A percentile compares a stretch with the other conserved stretches of the same genome.
Evolutionary conservation across 2,329 filamentous ascomycete species (phyloP).

Genomic region (Setomelanomma holmii): DNA sequence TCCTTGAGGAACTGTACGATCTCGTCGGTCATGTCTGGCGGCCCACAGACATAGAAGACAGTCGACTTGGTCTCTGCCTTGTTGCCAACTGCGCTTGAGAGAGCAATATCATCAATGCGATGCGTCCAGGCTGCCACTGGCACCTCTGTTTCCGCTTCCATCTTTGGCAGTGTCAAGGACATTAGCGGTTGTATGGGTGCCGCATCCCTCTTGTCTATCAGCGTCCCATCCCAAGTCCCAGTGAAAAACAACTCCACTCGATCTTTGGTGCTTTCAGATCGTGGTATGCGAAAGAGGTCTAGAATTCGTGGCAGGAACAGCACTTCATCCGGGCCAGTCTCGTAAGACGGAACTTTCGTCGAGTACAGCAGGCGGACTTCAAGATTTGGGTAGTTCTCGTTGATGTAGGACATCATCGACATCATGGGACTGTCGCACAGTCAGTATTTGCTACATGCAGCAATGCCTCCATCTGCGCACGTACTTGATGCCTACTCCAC

Average conservation of each 20-base stretch:
- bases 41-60: constrained; percentile 58
- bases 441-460: constrained; percentile 12
- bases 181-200: constrained; percentile 42
- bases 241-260: constrained; percentile 48
- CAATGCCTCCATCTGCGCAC: constrained; percentile 20
- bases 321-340: constrained; percentile 38
- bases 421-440: constrained; percentile 66
- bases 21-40: constrained; percentile 57
- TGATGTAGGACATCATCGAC: constrained; percentile 72
- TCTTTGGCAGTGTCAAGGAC: constrained; percentile 39
- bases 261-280: constrained; percentile 33
- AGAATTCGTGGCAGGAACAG: constrained; percentile 47
- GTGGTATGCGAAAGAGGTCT: constrained; percentile 38
- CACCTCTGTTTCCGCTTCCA: constrained; percentile 37
- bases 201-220: constrained; percentile 30
- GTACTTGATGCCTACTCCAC: constrained; percentile 82
- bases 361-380: constrained; percentile 70
- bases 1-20: constrained; percentile 50
- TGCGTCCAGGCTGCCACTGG: constrained; percentile 41
- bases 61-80: constrained; percentile 45
- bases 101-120: constrained; percentile 46
- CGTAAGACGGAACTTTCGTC: constrained; percentile 51
- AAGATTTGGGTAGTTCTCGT: constrained; percentile 50
- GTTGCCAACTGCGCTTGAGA: constrained; percentile 49
- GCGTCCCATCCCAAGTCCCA: constrained; percentile 36